A percentile compares a stretch with the other conserved stretches of the same genome.
Conservation (phyloP, 495 filamentous ascomycete species). For the Aspergillus taichungensis region DNA sequence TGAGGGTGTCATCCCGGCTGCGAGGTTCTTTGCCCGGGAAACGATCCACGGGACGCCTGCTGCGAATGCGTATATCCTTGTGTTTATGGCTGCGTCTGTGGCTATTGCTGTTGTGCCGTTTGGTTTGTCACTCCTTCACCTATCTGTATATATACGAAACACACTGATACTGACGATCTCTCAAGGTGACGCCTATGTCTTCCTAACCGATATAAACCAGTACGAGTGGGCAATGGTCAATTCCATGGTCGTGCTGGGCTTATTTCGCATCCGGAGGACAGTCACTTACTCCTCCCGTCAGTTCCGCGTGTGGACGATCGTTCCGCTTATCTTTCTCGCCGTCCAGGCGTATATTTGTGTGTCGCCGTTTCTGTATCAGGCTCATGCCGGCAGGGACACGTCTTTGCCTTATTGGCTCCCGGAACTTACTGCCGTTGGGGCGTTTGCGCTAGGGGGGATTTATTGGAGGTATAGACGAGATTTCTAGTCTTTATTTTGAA, state of each 20-base stretch:
- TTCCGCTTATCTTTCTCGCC: not conserved
- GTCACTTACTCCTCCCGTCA: not conserved
- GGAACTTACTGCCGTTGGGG: not conserved
- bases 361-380: not conserved
- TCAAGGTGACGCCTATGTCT: not conserved
- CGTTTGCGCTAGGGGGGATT: not conserved
- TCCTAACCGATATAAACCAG: constrained; percentile 1
- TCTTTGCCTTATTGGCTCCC: not conserved
- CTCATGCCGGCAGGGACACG: not conserved
- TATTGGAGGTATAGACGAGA: not conserved
- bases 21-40: not conserved
- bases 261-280: not conserved
- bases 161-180: not conserved
- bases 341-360: not conserved
- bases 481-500: too few species aligned
- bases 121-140: too few species aligned
- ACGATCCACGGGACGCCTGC: too few species aligned
- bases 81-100: too few species aligned
- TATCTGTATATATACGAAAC: not conserved
- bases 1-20: not conserved
- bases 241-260: not conserved
- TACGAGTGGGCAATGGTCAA: not conserved
- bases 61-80: too few species aligned
- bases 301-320: not conserved
- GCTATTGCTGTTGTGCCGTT: too few species aligned